These are phyloP conservation scores for Xylariaceae sp. DNA, from an alignment of 2,329 filamentous ascomycete species.

Conservation along the genomic window DNA sequence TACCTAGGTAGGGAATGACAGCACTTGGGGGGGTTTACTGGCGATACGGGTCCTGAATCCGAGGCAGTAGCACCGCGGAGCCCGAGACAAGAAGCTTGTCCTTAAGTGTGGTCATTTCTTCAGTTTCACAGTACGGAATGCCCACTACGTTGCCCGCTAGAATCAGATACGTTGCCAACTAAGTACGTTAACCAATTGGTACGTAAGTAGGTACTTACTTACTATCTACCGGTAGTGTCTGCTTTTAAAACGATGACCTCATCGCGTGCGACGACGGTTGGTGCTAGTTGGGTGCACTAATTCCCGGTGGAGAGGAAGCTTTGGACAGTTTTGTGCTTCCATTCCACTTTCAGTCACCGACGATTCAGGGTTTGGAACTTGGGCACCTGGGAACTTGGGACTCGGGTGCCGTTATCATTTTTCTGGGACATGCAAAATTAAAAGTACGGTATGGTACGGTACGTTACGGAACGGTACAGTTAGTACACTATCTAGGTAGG, in stretches of 20 bases:
- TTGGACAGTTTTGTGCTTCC: not conserved
- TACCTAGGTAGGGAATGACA: not conserved
- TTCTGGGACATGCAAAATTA: too few relatives aligned
- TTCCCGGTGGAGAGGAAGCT: not conserved
- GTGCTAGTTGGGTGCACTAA: not conserved
- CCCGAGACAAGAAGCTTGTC: slow-evolving; percentile 11
- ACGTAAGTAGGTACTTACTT: not conserved
- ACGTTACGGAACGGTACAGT: too few relatives aligned
- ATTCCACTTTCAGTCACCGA: not conserved
- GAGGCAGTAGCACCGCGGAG: slow-evolving; percentile 6
- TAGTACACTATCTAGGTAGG: too few relatives aligned
- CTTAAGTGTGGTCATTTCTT: not conserved
- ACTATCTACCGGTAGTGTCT: not conserved
- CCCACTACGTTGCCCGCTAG: too few relatives aligned
- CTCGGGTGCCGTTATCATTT: not conserved
- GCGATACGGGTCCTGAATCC: slow-evolving; percentile 11
- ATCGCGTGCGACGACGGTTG: slow-evolving; percentile 7
- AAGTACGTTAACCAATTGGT: too few relatives aligned
- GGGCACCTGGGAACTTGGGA: not conserved
- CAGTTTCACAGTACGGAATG: too few relatives aligned
- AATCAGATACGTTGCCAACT: too few relatives aligned
- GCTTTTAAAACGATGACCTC: slow-evolving; percentile 12
- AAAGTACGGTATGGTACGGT: too few relatives aligned
- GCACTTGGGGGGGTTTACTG: slow-evolving; percentile 6
- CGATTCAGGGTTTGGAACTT: not conserved